A percentile compares a stretch with the other conserved stretches of the same genome.
These are phyloP conservation scores for Tricholoma terreum DNA, from an alignment of 768 basidiomycete genomes.

Conservation along the genomic window DNA sequence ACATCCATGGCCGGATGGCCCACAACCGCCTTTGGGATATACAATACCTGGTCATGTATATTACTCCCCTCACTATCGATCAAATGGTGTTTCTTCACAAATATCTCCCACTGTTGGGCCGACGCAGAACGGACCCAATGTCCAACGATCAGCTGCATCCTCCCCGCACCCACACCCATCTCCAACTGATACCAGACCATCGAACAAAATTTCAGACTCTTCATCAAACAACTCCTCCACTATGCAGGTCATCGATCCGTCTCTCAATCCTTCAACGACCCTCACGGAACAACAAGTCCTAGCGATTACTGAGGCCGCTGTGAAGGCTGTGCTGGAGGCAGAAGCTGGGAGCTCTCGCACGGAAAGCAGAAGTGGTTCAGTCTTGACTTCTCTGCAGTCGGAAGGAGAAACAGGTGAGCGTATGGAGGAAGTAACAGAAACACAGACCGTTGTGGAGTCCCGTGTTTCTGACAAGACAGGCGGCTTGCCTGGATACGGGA, in stretches of 20 bases:
- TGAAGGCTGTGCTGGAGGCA: constrained; percentile 34
- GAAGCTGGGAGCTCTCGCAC: constrained; percentile 30
- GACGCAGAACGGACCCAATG: background rate
- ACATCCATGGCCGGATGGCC: constrained; percentile 37
- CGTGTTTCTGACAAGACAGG: background rate
- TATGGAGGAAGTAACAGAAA: background rate
- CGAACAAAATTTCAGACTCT: background rate
- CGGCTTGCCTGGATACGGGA: constrained; percentile 26
- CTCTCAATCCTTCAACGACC: constrained; percentile 19
- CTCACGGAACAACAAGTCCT: constrained; percentile 25
- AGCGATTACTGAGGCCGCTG: constrained; percentile 24
- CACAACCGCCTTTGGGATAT: constrained; percentile 18
- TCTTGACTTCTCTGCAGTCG: constrained; percentile 11
- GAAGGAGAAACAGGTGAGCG: background rate
- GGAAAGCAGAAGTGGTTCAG: constrained; percentile 11
- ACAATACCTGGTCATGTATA: constrained; percentile 13
- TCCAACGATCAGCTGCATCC: constrained; percentile 3
- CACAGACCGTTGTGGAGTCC: background rate
- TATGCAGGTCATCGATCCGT: constrained; percentile 22
- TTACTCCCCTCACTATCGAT: constrained; percentile 50
- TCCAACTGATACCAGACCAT: background rate
- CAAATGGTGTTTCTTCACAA: constrained; percentile 18
- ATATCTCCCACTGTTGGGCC: constrained; percentile 17
- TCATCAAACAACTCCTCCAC: background rate
- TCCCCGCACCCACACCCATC: constrained; percentile 4